A percentile compares a stretch with the other conserved stretches of the same genome.
These are phyloP conservation scores for Candida vartiovaarae DNA, from an alignment of 805 yeast species.

Conservation along the genomic window DNA sequence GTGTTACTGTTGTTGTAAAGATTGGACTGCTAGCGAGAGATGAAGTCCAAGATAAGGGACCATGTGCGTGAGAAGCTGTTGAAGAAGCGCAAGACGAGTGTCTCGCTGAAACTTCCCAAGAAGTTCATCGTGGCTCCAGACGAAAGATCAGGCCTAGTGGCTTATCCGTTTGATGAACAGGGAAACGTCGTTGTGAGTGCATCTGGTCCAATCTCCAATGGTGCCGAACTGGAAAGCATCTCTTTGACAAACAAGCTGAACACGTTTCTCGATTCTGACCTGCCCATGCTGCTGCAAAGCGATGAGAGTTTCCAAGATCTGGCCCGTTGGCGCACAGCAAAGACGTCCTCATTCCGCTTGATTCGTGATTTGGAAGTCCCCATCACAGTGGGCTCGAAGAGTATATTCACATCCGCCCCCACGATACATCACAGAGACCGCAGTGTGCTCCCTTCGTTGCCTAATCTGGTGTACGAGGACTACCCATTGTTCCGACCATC, in stretches of 20 bases:
- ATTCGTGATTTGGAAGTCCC: constrained; percentile 19
- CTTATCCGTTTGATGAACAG: constrained; percentile 5
- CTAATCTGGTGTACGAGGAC: constrained; percentile 17
- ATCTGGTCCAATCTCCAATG: not conserved
- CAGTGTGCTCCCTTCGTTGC: constrained; percentile 6
- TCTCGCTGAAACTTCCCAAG: constrained; percentile 2
- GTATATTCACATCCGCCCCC: not conserved
- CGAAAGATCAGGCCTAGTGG: not conserved
- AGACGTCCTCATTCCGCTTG: not conserved
- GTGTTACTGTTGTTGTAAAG: too few relatives aligned
- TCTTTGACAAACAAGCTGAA: not conserved
- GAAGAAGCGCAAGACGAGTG: too few relatives aligned
- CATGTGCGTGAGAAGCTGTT: too few relatives aligned
- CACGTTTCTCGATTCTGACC: constrained; percentile 11
- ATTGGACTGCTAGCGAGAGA: too few relatives aligned
- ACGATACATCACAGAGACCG: not conserved
- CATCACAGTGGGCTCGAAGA: constrained; percentile 12
- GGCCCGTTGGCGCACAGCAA: not conserved
- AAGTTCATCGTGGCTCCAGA: constrained; percentile 6
- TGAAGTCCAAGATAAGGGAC: too few relatives aligned
- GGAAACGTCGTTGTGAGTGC: constrained; percentile 6
- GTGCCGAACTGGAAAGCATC: not conserved
- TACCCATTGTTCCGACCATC: constrained; percentile 21
- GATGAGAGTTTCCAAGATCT: not conserved
- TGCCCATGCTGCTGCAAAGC: constrained; percentile 16